Percentiles rank a stretch among this genome's conserved stretches.
Conservation (phyloP, 805 yeast genomes). For the Starmerella vitae region DNA sequence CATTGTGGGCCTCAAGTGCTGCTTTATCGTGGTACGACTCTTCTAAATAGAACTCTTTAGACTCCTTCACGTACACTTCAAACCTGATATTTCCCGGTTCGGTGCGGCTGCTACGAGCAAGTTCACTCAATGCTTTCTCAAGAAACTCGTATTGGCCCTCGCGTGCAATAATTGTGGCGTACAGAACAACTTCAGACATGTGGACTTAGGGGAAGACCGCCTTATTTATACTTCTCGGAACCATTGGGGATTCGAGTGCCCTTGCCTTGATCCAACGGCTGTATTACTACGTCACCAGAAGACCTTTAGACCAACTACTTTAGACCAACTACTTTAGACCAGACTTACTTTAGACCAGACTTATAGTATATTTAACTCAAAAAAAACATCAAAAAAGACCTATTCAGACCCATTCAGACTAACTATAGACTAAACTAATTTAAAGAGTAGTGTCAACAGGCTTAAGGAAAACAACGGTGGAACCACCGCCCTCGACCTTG, state of each 20-base stretch:
- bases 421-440: too few relatives aligned
- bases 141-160: slow-evolving; percentile 20
- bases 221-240: too few relatives aligned
- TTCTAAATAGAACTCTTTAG: slow-evolving; percentile 20
- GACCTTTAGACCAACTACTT: too few relatives aligned
- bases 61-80: slow-evolving; percentile 21
- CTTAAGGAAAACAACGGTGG: slow-evolving; percentile 19
- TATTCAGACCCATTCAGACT: too few relatives aligned
- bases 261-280: not conserved
- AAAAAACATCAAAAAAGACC: too few relatives aligned
- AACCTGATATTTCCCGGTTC: slow-evolving; percentile 23
- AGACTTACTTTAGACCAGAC: too few relatives aligned
- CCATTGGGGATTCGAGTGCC: too few relatives aligned
- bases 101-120: slow-evolving; percentile 19
- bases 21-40: slow-evolving; percentile 23
- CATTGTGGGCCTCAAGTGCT: slow-evolving; percentile 23
- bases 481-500: slow-evolving; percentile 21
- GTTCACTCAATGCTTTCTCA: slow-evolving; percentile 14
- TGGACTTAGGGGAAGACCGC: too few relatives aligned
- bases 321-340: too few relatives aligned
- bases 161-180: slow-evolving; percentile 20
- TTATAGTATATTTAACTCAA: too few relatives aligned
- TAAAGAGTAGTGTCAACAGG: slow-evolving; percentile 15
- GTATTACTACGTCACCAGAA: too few relatives aligned
- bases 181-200: slow-evolving; percentile 12